Evolutionary conservation across 352 stramenopile genomes (phyloP), one percentile per base, ranked within the genome.

Genomic region (Phytophthora syringae): DNA sequence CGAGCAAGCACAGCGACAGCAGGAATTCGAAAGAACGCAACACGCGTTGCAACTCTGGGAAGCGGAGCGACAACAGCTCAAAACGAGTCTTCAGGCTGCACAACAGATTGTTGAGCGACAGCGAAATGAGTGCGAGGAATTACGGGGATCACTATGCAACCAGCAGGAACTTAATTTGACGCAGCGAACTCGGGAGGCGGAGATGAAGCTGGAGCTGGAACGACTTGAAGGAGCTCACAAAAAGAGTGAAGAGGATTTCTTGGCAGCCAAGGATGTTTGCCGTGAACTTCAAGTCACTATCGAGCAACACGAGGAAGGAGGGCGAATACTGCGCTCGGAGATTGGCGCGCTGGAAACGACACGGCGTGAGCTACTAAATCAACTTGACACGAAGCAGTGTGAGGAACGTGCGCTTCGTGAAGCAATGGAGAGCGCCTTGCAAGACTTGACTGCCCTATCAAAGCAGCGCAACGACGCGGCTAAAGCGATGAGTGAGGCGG

Each of bases 401-500:
- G 81, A 92, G 15, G 79, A 92, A 39, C 55, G 37, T 1, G 77
- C 77, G 3, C 64, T 94, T 34, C 77, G 79, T 10, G 52, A 76
- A 5, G 84, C 77, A 9, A 94, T 94, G 84, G 86, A 91, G 39
- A 74, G 76, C 7, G 73, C 84, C 9, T 59, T 93, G n/a, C 70
- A 75, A 0, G 87, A 95, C 36, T 49, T 95, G 1, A 72, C 86
- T 24, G 71, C 60, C 1, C 58, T 95, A 15, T 92, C 86, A 1
- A 73, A 74, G 13, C 84, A 95, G 48, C 82, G 87, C 25, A 94
- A 95, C 39, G 85, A 95, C 22, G 87, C 82, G 0, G 80, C 86
- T 0, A 84, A 84, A 16, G 85, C 87, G 0, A 94, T 95, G 87
- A 93, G 92, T 50, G 87, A 94, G 49, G 87, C 87, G 20, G 84